These are phyloP conservation scores for Dispira simplex DNA, from an alignment of 192 early-diverging fungal genomes.

Conservation along the genomic window DNA sequence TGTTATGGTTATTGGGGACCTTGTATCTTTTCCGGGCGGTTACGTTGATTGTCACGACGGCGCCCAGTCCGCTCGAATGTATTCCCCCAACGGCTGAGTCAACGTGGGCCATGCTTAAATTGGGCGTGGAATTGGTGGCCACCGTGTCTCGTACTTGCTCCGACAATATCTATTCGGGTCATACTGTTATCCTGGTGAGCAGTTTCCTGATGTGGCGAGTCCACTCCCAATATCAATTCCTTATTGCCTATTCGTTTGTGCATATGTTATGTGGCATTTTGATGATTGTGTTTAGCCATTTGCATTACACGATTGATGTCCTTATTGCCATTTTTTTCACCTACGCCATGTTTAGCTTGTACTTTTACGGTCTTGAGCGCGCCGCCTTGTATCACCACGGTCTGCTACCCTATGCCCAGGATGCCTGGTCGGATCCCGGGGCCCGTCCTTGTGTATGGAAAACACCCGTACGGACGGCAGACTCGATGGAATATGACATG, in stretches of 20 bases:
- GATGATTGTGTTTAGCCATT: slow-evolving; percentile 32
- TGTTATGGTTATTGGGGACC: slow-evolving; percentile 32
- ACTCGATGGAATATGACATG: neutral
- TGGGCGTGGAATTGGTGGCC: slow-evolving; percentile 28
- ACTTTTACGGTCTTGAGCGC: slow-evolving; percentile 28
- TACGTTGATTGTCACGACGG: slow-evolving; percentile 35
- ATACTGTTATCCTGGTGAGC: slow-evolving; percentile 35
- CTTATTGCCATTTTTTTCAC: slow-evolving; percentile 37
- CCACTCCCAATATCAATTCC: slow-evolving; percentile 28
- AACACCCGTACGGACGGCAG: no score
- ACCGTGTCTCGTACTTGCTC: slow-evolving; percentile 35
- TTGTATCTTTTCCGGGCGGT: slow-evolving; percentile 37
- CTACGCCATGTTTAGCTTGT: slow-evolving; percentile 32
- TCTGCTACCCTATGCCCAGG: slow-evolving; percentile 1
- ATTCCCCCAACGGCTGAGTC: slow-evolving; percentile 21
- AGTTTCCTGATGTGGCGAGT: slow-evolving; percentile 36
- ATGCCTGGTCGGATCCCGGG: neutral
- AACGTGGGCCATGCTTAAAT: slow-evolving; percentile 24
- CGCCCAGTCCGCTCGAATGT: slow-evolving; percentile 33
- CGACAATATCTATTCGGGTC: slow-evolving; percentile 48
- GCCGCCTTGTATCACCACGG: slow-evolving; percentile 16
- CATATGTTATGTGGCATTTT: slow-evolving; percentile 25
- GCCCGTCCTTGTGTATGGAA: neutral
- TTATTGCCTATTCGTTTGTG: slow-evolving; percentile 23
- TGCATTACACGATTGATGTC: slow-evolving; percentile 48